A percentile compares a stretch with the other conserved stretches of the same genome.
phyloP scores from a whole-genome alignment of 2,329 filamentous ascomycete genomes.

The Hirsutella thompsonii region DNA sequence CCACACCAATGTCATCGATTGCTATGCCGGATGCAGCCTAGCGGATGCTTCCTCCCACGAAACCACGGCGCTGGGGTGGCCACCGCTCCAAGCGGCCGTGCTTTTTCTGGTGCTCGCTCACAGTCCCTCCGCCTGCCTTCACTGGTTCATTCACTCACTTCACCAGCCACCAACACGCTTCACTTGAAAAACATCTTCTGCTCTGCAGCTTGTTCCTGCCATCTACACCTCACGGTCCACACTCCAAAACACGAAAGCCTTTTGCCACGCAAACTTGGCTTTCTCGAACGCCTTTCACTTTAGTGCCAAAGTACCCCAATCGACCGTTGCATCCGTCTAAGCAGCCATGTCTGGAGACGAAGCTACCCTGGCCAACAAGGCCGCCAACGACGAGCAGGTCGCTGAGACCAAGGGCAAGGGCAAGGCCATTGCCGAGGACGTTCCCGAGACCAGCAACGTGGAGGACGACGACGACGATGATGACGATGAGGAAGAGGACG shows the following conservation, averaged over 20 bases:
- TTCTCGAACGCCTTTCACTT: too few species aligned
- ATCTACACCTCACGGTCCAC: not conserved
- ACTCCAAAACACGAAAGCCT: too few species aligned
- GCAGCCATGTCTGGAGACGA: constrained; percentile 34
- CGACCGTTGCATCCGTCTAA: not conserved
- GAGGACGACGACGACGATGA: constrained; percentile 58
- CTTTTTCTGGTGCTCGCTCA: constrained; percentile 2
- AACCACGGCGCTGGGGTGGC: constrained; percentile 5
- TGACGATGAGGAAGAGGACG: constrained; percentile 49
- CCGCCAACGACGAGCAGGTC: constrained; percentile 23
- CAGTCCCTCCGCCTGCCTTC: constrained; percentile 5
- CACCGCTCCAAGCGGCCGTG: not conserved
- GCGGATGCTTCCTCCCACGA: constrained; percentile 13
- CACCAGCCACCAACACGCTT: not conserved
- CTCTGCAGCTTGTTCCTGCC: not conserved
- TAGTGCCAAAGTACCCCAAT: too few species aligned
- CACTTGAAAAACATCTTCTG: not conserved
- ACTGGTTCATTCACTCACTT: constrained; percentile 12
- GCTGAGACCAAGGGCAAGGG: constrained; percentile 73
- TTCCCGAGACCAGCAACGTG: constrained; percentile 50
- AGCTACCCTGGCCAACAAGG: constrained; percentile 31
- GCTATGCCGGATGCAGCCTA: constrained; percentile 13
- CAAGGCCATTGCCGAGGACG: constrained; percentile 48
- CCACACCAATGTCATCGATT: too few species aligned
- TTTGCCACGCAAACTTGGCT: too few species aligned